Conservation (phyloP, 768 basidiomycete species). For the Saitozyma podzolica region DNA sequence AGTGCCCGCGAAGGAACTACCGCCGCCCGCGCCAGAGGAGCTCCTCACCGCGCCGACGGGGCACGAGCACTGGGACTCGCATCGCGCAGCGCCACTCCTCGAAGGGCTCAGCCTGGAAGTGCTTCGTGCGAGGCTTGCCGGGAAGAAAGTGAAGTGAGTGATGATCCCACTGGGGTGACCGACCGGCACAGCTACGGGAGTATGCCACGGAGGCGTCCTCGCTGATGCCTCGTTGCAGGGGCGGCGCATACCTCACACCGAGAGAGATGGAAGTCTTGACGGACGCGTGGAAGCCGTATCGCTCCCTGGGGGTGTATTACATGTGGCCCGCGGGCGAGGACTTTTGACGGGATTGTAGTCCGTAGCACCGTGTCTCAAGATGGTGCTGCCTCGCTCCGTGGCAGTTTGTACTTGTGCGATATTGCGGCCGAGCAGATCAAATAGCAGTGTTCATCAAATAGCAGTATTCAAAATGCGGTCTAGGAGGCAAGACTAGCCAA, state of each 20-base stretch:
- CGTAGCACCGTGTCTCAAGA: too few species aligned
- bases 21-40: conserved; percentile 19
- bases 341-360: conserved; percentile 4
- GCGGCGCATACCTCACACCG: conserved; percentile 64
- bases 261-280: conserved; percentile 79
- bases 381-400: too few species aligned
- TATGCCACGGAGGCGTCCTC: neutral
- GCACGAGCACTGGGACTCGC: conserved; percentile 19
- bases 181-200: too few species aligned
- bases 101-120: conserved; percentile 41
- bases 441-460: too few species aligned
- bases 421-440: too few species aligned
- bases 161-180: neutral
- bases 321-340: conserved; percentile 77
- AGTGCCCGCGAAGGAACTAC: conserved; percentile 20
- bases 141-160: conserved; percentile 50
- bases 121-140: conserved; percentile 40
- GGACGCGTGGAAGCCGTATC: conserved; percentile 74
- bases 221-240: conserved; percentile 24
- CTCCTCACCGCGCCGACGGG: conserved; percentile 17
- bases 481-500: too few species aligned
- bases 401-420: too few species aligned
- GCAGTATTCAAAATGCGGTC: too few species aligned
- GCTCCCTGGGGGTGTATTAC: conserved; percentile 79
- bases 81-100: conserved; percentile 26